phyloP scores from a whole-genome alignment of 352 stramenopile species.

The Globisporangium recalcitrans region DNA sequence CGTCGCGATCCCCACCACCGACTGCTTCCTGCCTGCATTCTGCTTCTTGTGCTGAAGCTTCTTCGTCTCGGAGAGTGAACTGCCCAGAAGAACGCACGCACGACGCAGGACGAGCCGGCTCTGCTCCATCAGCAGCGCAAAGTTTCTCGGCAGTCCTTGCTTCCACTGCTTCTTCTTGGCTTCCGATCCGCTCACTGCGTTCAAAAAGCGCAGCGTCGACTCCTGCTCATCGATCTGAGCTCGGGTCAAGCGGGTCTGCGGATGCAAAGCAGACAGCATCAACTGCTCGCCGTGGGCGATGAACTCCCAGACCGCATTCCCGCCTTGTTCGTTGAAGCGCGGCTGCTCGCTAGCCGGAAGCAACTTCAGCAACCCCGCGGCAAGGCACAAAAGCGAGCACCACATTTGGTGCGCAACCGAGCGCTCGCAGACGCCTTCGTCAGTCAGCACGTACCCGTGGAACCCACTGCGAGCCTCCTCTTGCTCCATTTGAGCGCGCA shows the following conservation, averaged over 20 bases:
- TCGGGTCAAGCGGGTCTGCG: constrained; percentile 32
- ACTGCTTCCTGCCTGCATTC: constrained; percentile 22
- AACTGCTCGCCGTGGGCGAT: constrained; percentile 41
- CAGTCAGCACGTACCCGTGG: constrained; percentile 30
- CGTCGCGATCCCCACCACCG: constrained; percentile 24
- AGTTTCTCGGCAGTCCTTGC: constrained; percentile 44
- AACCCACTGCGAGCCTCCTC: constrained; percentile 27
- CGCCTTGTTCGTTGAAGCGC: constrained; percentile 12
- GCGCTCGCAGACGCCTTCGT: constrained; percentile 18
- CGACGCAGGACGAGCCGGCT: constrained; percentile 48
- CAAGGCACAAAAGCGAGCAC: constrained; percentile 50
- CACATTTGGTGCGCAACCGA: constrained; percentile 54
- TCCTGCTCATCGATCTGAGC: constrained; percentile 47
- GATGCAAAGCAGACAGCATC: constrained; percentile 31
- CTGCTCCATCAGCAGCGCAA: constrained; percentile 60
- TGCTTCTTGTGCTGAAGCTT: constrained; percentile 22
- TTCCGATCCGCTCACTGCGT: constrained; percentile 30
- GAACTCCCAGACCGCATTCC: constrained; percentile 47
- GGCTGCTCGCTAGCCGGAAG: constrained; percentile 6
- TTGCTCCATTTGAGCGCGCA: constrained; percentile 33
- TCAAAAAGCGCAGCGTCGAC: constrained; percentile 36
- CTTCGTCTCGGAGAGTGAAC: constrained; percentile 32
- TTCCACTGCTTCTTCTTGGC: constrained; percentile 44
- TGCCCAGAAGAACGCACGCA: constrained; percentile 50
- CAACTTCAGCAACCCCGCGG: constrained; percentile 33